Percentiles rank a stretch among this genome's conserved stretches.
phyloP scores from a whole-genome alignment of 2,329 filamentous ascomycete species.

The Hypoxylon sp. region DNA sequence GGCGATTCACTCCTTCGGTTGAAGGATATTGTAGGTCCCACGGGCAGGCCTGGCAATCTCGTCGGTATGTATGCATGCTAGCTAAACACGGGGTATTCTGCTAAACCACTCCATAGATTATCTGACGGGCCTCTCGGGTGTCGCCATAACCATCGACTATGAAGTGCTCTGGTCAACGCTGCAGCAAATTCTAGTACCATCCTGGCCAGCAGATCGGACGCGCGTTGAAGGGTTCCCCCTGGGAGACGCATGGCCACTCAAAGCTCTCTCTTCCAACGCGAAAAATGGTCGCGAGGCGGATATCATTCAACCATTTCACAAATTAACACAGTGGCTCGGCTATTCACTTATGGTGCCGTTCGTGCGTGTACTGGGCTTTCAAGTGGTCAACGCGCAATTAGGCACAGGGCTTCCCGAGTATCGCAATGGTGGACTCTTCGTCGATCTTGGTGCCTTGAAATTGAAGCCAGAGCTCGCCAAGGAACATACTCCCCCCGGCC shows the following conservation, averaged over 20 bases:
- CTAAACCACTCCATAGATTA: conserved; percentile 17
- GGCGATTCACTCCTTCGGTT: conserved; percentile 16
- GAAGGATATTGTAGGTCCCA: conserved; percentile 12
- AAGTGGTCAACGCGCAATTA: conserved; percentile 65
- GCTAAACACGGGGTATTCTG: not conserved
- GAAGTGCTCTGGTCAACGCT: conserved; percentile 12
- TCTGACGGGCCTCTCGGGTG: conserved; percentile 12
- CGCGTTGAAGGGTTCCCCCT: conserved; percentile 18
- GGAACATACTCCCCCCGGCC: not conserved
- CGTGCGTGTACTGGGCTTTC: conserved; percentile 62
- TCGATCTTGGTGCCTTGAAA: conserved; percentile 67
- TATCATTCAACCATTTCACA: conserved; percentile 67
- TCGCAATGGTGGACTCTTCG: conserved; percentile 76
- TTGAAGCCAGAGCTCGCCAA: conserved; percentile 57
- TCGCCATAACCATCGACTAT: conserved; percentile 12
- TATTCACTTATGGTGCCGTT: conserved; percentile 79
- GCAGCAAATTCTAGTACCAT: conserved; percentile 16
- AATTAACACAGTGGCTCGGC: conserved; percentile 77
- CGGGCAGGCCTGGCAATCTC: conserved; percentile 22
- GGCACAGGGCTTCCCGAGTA: conserved; percentile 79
- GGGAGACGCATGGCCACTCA: conserved; percentile 26
- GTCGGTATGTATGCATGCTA: conserved; percentile 11
- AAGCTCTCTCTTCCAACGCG: not conserved
- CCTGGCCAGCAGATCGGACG: conserved; percentile 20
- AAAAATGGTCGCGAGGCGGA: conserved; percentile 22